A percentile compares a stretch with the other conserved stretches of the same genome.
Evolutionary conservation across 2,329 filamentous ascomycete species (phyloP).

Genomic region (Fusarium papillatum): DNA sequence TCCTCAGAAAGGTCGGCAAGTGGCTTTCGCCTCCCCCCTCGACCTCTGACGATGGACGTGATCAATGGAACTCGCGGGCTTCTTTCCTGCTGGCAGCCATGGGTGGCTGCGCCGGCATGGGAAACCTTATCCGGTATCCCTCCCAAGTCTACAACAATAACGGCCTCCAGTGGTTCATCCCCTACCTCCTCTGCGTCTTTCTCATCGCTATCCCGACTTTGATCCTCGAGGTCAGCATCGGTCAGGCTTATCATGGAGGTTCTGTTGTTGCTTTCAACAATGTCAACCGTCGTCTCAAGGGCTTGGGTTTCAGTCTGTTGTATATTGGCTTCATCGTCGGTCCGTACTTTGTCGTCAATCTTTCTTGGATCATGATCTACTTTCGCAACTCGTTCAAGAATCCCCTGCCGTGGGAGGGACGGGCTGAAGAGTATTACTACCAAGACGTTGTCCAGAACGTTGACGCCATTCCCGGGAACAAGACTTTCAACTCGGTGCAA

Average conservation of each 20-base stretch:
- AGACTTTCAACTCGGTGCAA: conserved; percentile 54
- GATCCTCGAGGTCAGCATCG: conserved; percentile 76
- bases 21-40: conserved; percentile 52
- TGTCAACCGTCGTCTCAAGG: conserved; percentile 65
- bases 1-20: conserved; percentile 48
- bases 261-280: conserved; percentile 68
- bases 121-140: conserved; percentile 69
- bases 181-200: conserved; percentile 67
- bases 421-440: conserved; percentile 66
- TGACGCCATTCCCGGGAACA: conserved; percentile 54
- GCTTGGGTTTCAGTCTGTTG: conserved; percentile 64
- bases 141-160: conserved; percentile 72
- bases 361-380: conserved; percentile 72
- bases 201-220: conserved; percentile 68
- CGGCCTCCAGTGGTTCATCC: conserved; percentile 72
- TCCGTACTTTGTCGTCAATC: conserved; percentile 68
- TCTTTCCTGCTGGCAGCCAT: conserved; percentile 70
- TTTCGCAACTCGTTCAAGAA: conserved; percentile 68
- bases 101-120: conserved; percentile 70
- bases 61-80: conserved; percentile 68
- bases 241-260: conserved; percentile 72
- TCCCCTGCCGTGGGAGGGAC: conserved; percentile 66
- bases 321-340: conserved; percentile 68
- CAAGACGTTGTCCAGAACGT: conserved; percentile 63
- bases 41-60: conserved; percentile 57